Evolutionary conservation across 176 grass and related monocot genomes (phyloP).

Genomic region (Rhipidocladum racemiflorum): DNA sequence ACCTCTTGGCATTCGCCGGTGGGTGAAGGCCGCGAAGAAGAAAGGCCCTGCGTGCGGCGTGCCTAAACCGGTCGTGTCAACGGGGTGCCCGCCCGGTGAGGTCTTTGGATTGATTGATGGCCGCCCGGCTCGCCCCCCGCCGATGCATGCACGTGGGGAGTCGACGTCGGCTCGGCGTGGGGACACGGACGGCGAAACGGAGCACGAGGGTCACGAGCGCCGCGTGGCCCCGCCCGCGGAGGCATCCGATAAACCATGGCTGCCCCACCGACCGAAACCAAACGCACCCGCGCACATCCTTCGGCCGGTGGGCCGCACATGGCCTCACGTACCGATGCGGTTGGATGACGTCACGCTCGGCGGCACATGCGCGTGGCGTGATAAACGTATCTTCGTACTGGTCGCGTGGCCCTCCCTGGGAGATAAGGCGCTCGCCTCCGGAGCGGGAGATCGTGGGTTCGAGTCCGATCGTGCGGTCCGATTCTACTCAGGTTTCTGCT

Average conservation of each 20-base stretch:
- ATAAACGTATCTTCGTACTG: no score
- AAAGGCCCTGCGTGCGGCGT: not conserved
- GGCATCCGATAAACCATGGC: not conserved
- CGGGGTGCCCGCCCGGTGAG: not conserved
- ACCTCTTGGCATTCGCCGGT: not conserved
- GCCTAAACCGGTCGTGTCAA: not conserved
- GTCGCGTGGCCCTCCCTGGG: no score
- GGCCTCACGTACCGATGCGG: no score
- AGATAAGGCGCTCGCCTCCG: constrained; percentile 99
- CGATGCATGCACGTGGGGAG: not conserved
- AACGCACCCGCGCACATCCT: no score
- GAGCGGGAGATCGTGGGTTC: constrained; percentile 98
- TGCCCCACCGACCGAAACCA: not conserved
- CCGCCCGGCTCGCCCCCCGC: not conserved
- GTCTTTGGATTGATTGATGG: not conserved
- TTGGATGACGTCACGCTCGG: no score
- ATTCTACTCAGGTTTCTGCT: not conserved
- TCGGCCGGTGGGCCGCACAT: no score
- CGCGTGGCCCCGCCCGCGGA: constrained; percentile 4
- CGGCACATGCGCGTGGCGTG: no score
- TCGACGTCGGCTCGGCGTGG: not conserved
- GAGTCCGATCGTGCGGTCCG: constrained; percentile 86
- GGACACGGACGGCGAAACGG: constrained; percentile 17
- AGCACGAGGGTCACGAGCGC: not conserved
- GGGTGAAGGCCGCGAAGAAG: not conserved